Evolutionary conservation across 2,329 filamentous ascomycete species (phyloP), one percentile per base, ranked within the genome.

Genomic region (Domatiomyces globalis): DNA sequence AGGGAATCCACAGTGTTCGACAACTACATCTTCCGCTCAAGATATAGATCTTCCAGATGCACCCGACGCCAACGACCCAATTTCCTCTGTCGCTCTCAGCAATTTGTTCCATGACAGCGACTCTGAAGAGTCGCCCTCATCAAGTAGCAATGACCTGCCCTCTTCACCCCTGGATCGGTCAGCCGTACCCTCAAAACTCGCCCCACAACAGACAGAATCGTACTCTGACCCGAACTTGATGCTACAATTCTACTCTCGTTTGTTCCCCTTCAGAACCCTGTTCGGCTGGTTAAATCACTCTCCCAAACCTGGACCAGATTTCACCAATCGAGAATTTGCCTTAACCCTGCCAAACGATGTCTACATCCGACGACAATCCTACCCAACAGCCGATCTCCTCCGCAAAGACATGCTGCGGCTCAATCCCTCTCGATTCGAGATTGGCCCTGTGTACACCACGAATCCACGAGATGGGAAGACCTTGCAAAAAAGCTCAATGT

Each of bases 201-300:
- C 56, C 66, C 70, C 76, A 67, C 54, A 65, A 10, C 45, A 48
- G 27, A 10, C 49, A n/a, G 45, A 33, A 49, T 53, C 56, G 15
- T 55, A 55, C 50, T 44, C 25, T 17, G 49, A 55, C 60, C 81
- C 86, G 1, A 86, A 89, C 63, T 78, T 94, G 9, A 88, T 96
- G 81, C 81, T 85, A 61, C 86, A 84, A 57, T 98, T 95, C 71
- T 98, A 98, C 66, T 86, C 94, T 64, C 86, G 92, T 46, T 75
- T 98, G 39, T 96, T 96, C 62, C 92, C 92, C 4, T 98, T 94
- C 75, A 81, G 89, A 54, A 84, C 87, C 55, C 80, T 96, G 18
- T 98, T 95, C 69, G 89, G 95, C 67, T 98, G 92, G 92, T 79
- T 98, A 46, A 98, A 96, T 65, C 92, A 96, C 69, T 87, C 86